A percentile compares a stretch with the other conserved stretches of the same genome.
These are phyloP conservation scores for Schwanniomyces yamadae DNA, from an alignment of 805 yeast genomes.

Conservation along the genomic window DNA sequence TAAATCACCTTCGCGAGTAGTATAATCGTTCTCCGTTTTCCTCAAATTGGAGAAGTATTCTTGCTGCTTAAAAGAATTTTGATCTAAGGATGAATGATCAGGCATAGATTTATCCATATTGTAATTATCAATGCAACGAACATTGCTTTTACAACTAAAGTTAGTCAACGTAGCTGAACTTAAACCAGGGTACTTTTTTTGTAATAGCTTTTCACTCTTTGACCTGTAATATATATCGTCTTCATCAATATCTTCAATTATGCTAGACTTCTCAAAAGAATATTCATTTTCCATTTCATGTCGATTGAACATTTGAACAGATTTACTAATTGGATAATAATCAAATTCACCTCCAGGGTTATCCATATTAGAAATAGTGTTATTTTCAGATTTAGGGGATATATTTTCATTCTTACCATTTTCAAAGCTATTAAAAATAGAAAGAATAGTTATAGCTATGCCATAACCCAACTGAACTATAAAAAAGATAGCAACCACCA, in stretches of 20 bases:
- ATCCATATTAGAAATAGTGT: too few relatives aligned
- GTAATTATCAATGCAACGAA: not conserved
- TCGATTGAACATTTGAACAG: not conserved
- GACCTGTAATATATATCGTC: slow-evolving; percentile 14
- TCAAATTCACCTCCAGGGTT: slow-evolving; percentile 26
- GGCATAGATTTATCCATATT: not conserved
- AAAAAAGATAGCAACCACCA: slow-evolving; percentile 29
- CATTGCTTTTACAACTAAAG: too few relatives aligned
- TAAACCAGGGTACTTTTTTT: not conserved
- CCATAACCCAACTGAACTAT: slow-evolving; percentile 28
- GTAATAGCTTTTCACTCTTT: slow-evolving; percentile 11
- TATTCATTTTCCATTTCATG: too few relatives aligned
- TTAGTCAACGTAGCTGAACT: not conserved
- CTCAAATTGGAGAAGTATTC: slow-evolving; percentile 17
- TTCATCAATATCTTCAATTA: slow-evolving; percentile 2
- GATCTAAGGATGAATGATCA: not conserved
- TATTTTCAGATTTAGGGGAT: slow-evolving; percentile 1
- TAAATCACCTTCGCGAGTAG: slow-evolving; percentile 59
- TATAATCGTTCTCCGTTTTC: slow-evolving; percentile 44
- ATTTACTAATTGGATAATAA: slow-evolving; percentile 18
- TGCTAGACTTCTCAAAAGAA: not conserved
- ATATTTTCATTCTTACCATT: slow-evolving; percentile 1
- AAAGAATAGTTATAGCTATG: slow-evolving; percentile 22
- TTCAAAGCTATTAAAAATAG: slow-evolving; percentile 14
- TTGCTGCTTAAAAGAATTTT: slow-evolving; percentile 14